A percentile compares a stretch with the other conserved stretches of the same genome.
phyloP scores from a whole-genome alignment of 768 basidiomycete genomes.

The Trametes maxima region DNA sequence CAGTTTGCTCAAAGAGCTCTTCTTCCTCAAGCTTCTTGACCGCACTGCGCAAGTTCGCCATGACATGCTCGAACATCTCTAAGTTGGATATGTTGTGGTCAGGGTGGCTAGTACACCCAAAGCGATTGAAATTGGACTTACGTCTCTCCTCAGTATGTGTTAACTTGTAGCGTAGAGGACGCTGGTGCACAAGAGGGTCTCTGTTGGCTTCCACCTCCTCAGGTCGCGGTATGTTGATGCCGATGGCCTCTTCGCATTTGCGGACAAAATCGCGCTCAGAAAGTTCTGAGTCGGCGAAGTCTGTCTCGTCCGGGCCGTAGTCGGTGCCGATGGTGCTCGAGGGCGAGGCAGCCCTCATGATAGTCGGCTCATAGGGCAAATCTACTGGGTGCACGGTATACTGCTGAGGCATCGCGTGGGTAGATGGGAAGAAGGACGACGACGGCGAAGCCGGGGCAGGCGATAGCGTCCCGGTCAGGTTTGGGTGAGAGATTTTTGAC shows the following conservation, averaged over 20 bases:
- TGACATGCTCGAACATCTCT: conserved; percentile 43
- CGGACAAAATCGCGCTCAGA: conserved; percentile 40
- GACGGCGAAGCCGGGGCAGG: background rate
- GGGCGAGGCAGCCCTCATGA: conserved; percentile 49
- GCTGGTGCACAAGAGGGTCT: conserved; percentile 38
- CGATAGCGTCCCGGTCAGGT: too few relatives aligned
- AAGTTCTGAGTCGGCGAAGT: conserved; percentile 42
- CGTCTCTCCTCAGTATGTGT: conserved; percentile 42
- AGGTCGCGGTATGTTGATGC: conserved; percentile 38
- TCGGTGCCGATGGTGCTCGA: conserved; percentile 50
- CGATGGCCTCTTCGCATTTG: conserved; percentile 39
- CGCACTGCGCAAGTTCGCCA: conserved; percentile 40
- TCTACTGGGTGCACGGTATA: conserved; percentile 30
- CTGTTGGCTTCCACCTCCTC: conserved; percentile 40
- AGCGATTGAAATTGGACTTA: conserved; percentile 21
- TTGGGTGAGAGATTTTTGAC: background rate
- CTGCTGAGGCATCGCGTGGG: conserved; percentile 21
- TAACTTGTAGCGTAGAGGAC: conserved; percentile 26
- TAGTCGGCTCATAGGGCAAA: conserved; percentile 44
- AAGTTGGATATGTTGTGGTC: conserved; percentile 6
- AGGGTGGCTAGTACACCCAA: background rate
- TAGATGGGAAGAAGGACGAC: background rate
- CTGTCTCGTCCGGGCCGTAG: conserved; percentile 51
- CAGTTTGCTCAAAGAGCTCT: conserved; percentile 43
- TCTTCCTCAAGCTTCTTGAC: conserved; percentile 48